Conservation (phyloP, 352 stramenopile species). For the Globisporangium orthogonon region DNA sequence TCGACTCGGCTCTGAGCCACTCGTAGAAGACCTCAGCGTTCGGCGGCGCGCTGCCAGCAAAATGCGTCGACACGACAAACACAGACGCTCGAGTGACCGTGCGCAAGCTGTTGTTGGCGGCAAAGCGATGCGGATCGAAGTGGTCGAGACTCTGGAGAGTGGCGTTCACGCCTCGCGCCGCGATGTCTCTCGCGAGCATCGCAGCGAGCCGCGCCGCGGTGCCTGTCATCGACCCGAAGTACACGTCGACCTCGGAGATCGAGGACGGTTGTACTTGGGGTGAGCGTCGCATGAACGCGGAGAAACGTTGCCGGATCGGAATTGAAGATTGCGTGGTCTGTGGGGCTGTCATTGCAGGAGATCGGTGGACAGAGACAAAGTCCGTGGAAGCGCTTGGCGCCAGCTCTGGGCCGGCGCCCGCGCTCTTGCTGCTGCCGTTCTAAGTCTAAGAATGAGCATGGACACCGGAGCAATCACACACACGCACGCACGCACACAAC, state of each 20-base stretch:
- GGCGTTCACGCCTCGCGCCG: conserved; percentile 43
- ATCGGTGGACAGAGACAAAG: neutral
- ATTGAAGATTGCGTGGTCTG: neutral
- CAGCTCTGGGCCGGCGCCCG: no score
- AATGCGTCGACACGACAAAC: conserved; percentile 94
- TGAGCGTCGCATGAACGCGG: conserved; percentile 5
- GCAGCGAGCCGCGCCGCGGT: conserved; percentile 91
- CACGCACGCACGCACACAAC: no score
- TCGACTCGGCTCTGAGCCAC: conserved; percentile 54
- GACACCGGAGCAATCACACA: no score
- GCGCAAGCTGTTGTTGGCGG: conserved; percentile 19
- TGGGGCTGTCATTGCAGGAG: neutral
- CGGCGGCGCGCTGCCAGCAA: conserved; percentile 92
- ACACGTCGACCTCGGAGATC: conserved; percentile 76
- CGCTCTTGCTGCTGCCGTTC: no score
- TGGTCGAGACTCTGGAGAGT: conserved; percentile 86
- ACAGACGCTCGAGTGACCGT: conserved; percentile 37
- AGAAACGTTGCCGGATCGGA: neutral
- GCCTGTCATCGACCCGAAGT: conserved; percentile 93
- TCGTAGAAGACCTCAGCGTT: conserved; percentile 87
- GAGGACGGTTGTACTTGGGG: conserved; percentile 10
- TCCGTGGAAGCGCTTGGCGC: no score
- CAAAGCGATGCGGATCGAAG: conserved; percentile 37
- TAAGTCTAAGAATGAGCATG: no score
- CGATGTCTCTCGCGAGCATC: conserved; percentile 65